Conservation (phyloP, 371 early-diverging fungal genomes). For the Pancytospora philotis region DNA sequence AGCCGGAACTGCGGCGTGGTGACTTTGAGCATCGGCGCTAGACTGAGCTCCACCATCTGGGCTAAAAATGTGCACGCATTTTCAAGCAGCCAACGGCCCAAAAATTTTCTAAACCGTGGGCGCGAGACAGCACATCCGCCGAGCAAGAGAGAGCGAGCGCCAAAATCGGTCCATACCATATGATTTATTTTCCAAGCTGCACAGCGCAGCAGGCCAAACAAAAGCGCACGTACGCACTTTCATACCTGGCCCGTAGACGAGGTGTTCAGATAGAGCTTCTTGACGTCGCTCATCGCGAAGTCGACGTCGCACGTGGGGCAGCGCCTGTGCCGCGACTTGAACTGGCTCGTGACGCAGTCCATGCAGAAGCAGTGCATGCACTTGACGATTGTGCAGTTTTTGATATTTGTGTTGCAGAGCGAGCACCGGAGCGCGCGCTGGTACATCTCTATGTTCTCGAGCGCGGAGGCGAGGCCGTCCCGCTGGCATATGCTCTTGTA, state of each 20-base stretch:
- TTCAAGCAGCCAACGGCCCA: too few species aligned
- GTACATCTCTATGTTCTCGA: conserved; percentile 40
- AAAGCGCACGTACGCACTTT: too few species aligned
- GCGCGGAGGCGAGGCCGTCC: conserved; percentile 19
- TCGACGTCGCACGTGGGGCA: conserved; percentile 85
- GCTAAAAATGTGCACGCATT: too few species aligned
- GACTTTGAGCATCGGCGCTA: conserved; percentile 61
- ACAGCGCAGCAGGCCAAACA: too few species aligned
- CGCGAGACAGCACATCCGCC: too few species aligned
- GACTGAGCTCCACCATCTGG: conserved; percentile 41
- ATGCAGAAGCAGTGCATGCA: conserved; percentile 62
- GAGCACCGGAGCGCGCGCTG: conserved; percentile 50
- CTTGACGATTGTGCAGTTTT: conserved; percentile 52
- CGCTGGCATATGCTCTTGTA: conserved; percentile 33
- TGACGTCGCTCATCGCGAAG: conserved; percentile 78
- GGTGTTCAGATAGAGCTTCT: conserved; percentile 69
- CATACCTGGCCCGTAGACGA: too few species aligned
- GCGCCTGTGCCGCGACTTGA: conserved; percentile 81
- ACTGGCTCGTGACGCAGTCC: conserved; percentile 73
- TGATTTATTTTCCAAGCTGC: too few species aligned
- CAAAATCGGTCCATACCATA: too few species aligned
- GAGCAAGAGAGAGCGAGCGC: too few species aligned
- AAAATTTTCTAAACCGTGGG: too few species aligned
- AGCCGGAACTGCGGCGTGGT: conserved; percentile 59
- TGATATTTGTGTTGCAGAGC: conserved; percentile 53